phyloP scores from a whole-genome alignment of 2,329 filamentous ascomycete genomes.

The Oidium heveae region DNA sequence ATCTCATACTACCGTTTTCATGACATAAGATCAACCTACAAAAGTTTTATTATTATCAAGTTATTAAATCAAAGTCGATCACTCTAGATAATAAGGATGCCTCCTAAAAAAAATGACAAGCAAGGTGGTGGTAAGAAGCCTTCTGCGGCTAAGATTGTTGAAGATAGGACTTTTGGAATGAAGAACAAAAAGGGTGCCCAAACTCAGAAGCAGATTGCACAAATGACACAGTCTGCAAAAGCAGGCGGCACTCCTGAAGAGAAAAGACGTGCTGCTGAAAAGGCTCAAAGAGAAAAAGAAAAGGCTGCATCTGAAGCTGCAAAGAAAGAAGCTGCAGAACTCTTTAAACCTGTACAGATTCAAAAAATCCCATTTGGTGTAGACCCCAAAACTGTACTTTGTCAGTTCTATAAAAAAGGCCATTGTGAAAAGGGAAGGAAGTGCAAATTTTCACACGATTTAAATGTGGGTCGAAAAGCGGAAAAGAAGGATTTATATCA shows the following conservation, averaged over 20 bases:
- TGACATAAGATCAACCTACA: no score
- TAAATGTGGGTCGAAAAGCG: slow-evolving; percentile 68
- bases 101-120: slow-evolving; percentile 35
- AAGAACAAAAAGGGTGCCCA: slow-evolving; percentile 96
- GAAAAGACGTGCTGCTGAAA: slow-evolving; percentile 52
- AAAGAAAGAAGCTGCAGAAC: slow-evolving; percentile 49
- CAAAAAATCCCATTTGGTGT: slow-evolving; percentile 97
- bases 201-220: slow-evolving; percentile 75
- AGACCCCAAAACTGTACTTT: slow-evolving; percentile 90
- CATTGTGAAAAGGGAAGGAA: slow-evolving; percentile 92
- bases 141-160: slow-evolving; percentile 29
- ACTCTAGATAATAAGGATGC: slow-evolving; percentile 27
- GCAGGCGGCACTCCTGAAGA: slow-evolving; percentile 61
- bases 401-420: slow-evolving; percentile 92
- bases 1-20: no score
- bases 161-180: slow-evolving; percentile 98
- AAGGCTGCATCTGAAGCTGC: slow-evolving; percentile 78
- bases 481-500: slow-evolving; percentile 83
- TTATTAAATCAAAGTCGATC: background rate
- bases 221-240: slow-evolving; percentile 49
- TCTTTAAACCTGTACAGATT: slow-evolving; percentile 79
- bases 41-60: no score
- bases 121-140: slow-evolving; percentile 28
- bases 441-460: slow-evolving; percentile 94
- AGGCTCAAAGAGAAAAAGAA: slow-evolving; percentile 49